Conservation (phyloP, 768 basidiomycete genomes). For the Russula dissimulans region DNA sequence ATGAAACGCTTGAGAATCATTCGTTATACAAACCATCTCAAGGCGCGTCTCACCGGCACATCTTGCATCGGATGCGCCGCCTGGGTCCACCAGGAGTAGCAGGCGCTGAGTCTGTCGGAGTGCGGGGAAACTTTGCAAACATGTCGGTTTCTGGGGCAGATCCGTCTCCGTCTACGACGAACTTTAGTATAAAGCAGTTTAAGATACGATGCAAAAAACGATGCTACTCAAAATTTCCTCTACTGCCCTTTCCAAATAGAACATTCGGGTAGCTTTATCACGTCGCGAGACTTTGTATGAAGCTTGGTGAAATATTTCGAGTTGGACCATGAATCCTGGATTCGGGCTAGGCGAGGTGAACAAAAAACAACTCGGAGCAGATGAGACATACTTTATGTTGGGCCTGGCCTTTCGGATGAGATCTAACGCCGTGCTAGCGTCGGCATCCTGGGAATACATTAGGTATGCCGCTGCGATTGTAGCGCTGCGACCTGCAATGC, state of each 20-base stretch:
- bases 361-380: background rate
- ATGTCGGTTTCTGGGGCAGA: conserved; percentile 53
- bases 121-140: conserved; percentile 66
- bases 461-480: conserved; percentile 84
- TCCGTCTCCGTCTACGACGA: conserved; percentile 61
- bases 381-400: conserved; percentile 49
- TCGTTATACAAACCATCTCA: background rate
- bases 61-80: conserved; percentile 80
- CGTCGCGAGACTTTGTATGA: conserved; percentile 55
- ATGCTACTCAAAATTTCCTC: conserved; percentile 66
- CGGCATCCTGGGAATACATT: conserved; percentile 60
- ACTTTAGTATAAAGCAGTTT: conserved; percentile 6
- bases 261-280: conserved; percentile 69
- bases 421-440: conserved; percentile 54
- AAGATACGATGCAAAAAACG: conserved; percentile 23
- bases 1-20: background rate
- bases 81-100: conserved; percentile 49
- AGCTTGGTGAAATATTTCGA: conserved; percentile 69
- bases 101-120: conserved; percentile 52
- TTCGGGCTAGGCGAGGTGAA: conserved; percentile 55
- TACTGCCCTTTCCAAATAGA: conserved; percentile 70
- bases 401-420: conserved; percentile 61
- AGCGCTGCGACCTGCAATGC: conserved; percentile 59
- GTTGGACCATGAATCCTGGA: conserved; percentile 68
- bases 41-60: conserved; percentile 58